Evolutionary conservation across 2,329 filamentous ascomycete genomes (phyloP).

Genomic region (Acephala macrosclerotiorum): DNA sequence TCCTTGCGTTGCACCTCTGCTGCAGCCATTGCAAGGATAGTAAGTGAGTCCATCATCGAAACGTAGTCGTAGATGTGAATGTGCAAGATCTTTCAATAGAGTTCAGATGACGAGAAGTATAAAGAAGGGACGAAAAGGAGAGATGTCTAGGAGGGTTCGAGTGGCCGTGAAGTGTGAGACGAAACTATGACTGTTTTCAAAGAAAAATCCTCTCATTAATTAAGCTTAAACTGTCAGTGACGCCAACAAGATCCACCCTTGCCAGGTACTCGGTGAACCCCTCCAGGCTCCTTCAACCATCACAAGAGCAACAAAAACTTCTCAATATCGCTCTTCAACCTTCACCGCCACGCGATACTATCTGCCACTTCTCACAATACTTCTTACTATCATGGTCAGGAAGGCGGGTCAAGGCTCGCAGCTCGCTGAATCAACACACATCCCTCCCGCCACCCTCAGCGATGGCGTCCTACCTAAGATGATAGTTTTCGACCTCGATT

Average conservation of each 20-base stretch:
- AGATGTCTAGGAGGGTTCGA: not conserved
- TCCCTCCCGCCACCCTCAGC: slow-evolving; percentile 38
- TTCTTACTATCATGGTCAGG: slow-evolving; percentile 36
- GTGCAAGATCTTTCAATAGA: not conserved
- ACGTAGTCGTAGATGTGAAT: not conserved
- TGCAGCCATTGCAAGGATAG: slow-evolving; percentile 40
- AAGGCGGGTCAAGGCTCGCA: slow-evolving; percentile 32
- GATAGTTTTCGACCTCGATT: slow-evolving; percentile 95
- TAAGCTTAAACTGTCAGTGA: not conserved
- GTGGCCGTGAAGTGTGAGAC: slow-evolving; percentile 5
- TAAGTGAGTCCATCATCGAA: slow-evolving; percentile 36
- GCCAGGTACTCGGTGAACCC: not conserved
- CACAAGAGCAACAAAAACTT: not conserved
- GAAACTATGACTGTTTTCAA: not conserved
- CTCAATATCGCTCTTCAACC: not conserved
- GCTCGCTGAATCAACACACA: slow-evolving; percentile 21
- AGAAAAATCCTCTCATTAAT: not conserved
- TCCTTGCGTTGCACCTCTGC: slow-evolving; percentile 39
- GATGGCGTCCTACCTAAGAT: slow-evolving; percentile 57
- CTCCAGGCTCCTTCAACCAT: not conserved
- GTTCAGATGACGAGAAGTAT: not conserved
- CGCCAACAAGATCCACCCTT: not conserved
- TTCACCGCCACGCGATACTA: slow-evolving; percentile 8
- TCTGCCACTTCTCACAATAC: slow-evolving; percentile 15
- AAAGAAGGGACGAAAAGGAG: not conserved